These are phyloP conservation scores for Chaetothyriales sp. DNA, from an alignment of 2,329 filamentous ascomycete genomes.

Conservation along the genomic window DNA sequence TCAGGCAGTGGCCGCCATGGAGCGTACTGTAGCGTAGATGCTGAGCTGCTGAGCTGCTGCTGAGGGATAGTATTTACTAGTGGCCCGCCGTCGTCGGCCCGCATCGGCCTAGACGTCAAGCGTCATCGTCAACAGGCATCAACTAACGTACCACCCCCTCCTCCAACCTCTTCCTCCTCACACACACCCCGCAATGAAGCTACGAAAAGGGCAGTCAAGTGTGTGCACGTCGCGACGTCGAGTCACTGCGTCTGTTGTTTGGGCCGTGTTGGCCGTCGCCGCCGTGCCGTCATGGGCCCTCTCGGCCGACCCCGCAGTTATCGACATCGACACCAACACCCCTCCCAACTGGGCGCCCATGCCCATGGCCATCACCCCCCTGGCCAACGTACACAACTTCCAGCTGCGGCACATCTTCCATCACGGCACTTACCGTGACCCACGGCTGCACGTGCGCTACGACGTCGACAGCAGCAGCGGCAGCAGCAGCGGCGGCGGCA, in stretches of 20 bases:
- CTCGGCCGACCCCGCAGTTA: neutral
- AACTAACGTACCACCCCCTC: conserved; percentile 1
- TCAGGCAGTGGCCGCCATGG: no score
- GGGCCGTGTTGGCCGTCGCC: conserved; percentile 54
- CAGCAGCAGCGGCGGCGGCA: conserved; percentile 42
- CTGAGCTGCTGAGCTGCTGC: no score
- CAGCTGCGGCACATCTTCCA: conserved; percentile 82
- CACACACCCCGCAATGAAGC: conserved; percentile 9
- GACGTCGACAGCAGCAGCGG: conserved; percentile 45
- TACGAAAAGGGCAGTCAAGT: conserved; percentile 6
- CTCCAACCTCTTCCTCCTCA: neutral
- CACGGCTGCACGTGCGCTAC: conserved; percentile 59
- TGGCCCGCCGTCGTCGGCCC: neutral
- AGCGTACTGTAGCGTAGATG: no score
- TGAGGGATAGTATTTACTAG: no score
- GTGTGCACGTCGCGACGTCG: conserved; percentile 45
- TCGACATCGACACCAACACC: conserved; percentile 10
- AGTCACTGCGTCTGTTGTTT: conserved; percentile 49
- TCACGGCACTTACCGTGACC: conserved; percentile 70
- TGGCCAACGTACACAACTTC: conserved; percentile 18
- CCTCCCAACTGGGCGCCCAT: conserved; percentile 9
- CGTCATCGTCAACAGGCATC: conserved; percentile 1
- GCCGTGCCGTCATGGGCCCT: neutral
- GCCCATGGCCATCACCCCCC: conserved; percentile 8
- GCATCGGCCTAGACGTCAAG: neutral